Evolutionary conservation across 495 filamentous ascomycete genomes (phyloP).

Genomic region (Clohesyomyces aquaticus): DNA sequence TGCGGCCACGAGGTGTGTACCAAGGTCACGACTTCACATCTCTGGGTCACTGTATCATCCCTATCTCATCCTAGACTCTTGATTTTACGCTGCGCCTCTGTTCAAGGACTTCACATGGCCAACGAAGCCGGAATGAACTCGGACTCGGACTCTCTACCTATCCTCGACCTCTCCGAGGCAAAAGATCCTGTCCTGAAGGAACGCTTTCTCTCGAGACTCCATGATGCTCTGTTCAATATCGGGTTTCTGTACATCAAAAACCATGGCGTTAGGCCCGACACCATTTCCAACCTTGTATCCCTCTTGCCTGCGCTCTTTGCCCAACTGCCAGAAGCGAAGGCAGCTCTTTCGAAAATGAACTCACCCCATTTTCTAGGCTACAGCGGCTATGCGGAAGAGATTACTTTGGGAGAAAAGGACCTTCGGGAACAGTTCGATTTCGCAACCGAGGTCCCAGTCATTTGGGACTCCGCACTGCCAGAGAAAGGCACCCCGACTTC

Average conservation of each 20-base stretch:
- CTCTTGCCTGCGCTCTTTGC: slow-evolving; percentile 53
- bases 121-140: not conserved
- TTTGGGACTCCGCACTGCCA: slow-evolving; percentile 35
- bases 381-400: slow-evolving; percentile 56
- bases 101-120: not conserved
- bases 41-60: not conserved
- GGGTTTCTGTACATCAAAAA: slow-evolving; percentile 60
- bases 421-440: slow-evolving; percentile 61
- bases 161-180: slow-evolving; percentile 29
- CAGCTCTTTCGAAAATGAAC: slow-evolving; percentile 51
- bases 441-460: slow-evolving; percentile 54
- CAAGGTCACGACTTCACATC: slow-evolving; percentile 2
- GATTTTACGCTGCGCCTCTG: slow-evolving; percentile 1
- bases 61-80: slow-evolving; percentile 6
- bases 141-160: slow-evolving; percentile 11
- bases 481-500: not conserved
- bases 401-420: slow-evolving; percentile 54
- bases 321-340: slow-evolving; percentile 48
- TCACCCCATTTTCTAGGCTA: slow-evolving; percentile 61
- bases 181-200: slow-evolving; percentile 14
- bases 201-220: slow-evolving; percentile 4
- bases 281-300: slow-evolving; percentile 48
- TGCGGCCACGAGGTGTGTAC: slow-evolving; percentile 17
- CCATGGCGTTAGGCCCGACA: slow-evolving; percentile 50
- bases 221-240: slow-evolving; percentile 47